phyloP scores from a whole-genome alignment of 2,329 filamentous ascomycete genomes.

The Falciphora oryzae region DNA sequence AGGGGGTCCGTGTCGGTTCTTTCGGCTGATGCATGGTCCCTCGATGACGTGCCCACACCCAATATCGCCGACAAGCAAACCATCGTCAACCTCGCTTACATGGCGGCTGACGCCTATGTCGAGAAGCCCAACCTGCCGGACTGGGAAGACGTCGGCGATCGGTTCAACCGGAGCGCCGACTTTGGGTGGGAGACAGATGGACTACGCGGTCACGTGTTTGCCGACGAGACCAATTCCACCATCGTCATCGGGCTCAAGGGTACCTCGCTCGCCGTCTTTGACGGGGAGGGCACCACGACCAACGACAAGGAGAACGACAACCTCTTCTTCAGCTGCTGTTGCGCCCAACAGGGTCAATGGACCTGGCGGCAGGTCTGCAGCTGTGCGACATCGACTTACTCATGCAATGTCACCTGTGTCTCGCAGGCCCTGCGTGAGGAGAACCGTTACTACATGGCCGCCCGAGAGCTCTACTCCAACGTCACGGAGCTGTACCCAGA shows the following conservation, averaged over 20 bases:
- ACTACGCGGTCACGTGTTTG: constrained; percentile 85
- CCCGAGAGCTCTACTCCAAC: constrained; percentile 85
- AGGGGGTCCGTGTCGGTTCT: constrained; percentile 63
- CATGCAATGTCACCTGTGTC: constrained; percentile 90
- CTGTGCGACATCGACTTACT: constrained; percentile 80
- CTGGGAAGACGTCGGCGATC: constrained; percentile 74
- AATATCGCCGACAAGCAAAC: constrained; percentile 83
- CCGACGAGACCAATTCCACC: constrained; percentile 78
- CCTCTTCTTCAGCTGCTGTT: constrained; percentile 96
- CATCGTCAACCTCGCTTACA: constrained; percentile 75
- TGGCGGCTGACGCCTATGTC: constrained; percentile 88
- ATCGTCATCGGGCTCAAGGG: constrained; percentile 91
- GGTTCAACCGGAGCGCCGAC: constrained; percentile 79
- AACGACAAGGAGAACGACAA: constrained; percentile 99
- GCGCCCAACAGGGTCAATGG: constrained; percentile 84
- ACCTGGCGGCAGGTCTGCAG: constrained; percentile 91
- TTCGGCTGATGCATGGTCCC: constrained; percentile 71
- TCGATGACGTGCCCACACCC: constrained; percentile 72
- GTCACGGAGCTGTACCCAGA: constrained; percentile 83
- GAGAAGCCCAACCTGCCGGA: constrained; percentile 63
- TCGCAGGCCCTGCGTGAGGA: constrained; percentile 68
- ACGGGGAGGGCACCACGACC: constrained; percentile 93
- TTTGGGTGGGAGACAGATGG: constrained; percentile 94
- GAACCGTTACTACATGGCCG: constrained; percentile 86
- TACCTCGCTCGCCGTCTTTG: constrained; percentile 83